Base-by-base conservation (phyloP, 2,329 filamentous ascomycete genomes). In the Aspergillus sp. region DNA sequence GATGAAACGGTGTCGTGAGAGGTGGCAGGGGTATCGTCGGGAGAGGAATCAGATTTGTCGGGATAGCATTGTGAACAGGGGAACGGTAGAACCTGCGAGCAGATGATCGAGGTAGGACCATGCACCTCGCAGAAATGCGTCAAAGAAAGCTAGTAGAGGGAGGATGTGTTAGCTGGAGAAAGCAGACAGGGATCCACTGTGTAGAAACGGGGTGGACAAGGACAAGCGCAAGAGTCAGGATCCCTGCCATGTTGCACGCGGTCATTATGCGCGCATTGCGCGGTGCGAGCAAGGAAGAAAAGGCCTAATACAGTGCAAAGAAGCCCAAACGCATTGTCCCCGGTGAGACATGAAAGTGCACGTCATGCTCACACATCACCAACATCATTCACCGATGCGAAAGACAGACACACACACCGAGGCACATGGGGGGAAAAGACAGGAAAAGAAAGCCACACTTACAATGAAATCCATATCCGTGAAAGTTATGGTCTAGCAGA, bases 91-190 rank as follows among this genome's bases (percentile, higher is more conserved):
- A 85, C 81, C 72, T 86, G 84, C 60, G 84, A 86, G 74, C 84
- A 86, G 65, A 87, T 83, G 72, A 86, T 85, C 59, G 83, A 85
- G 55, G 84, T 87, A 17, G 84, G 84, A 72, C 84, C 84, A 80
- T 87, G 84, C 73, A 84, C 78, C 76, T 87, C 84, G 75, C 84
- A 87, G 73, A 87, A 87, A 76, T 87, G 84, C 65, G 84, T 85
- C 65, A 87, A 80, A 69, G 84, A 86, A 70, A 87, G 81, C 84
- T 87, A 68, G 56, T 38, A 60, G 60, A 50, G 49, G 21, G 55
- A 30, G 17, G 4, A 36, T 13, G 12, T 5, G 50, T 59, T 55
- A 61, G 55, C 58, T 52, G 50, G 55, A 55, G 47, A 8, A 25
- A 38, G 54, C 57, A 13, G 38, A 61, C 30, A 19, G n/a, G 45